Evolutionary conservation across 2,329 filamentous ascomycete genomes (phyloP).

Genomic region (Cordyceps fumosorosea): DNA sequence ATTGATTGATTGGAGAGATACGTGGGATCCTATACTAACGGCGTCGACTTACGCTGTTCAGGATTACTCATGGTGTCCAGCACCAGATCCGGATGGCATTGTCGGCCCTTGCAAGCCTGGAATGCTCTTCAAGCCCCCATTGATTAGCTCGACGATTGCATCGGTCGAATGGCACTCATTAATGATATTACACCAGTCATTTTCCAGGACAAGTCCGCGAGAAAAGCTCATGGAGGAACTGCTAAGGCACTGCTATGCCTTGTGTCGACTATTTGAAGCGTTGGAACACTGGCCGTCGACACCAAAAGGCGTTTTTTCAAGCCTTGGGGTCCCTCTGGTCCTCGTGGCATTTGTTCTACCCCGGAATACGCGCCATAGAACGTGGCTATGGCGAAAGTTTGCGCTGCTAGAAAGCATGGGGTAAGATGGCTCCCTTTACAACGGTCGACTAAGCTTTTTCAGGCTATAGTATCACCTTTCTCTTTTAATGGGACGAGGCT

Average conservation of each 20-base stretch:
- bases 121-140: slow-evolving; percentile 60
- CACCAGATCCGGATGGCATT: slow-evolving; percentile 56
- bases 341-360: slow-evolving; percentile 77
- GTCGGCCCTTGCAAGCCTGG: slow-evolving; percentile 67
- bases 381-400: slow-evolving; percentile 76
- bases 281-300: slow-evolving; percentile 65
- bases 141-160: slow-evolving; percentile 70
- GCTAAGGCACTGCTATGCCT: slow-evolving; percentile 55
- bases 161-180: slow-evolving; percentile 73
- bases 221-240: slow-evolving; percentile 48
- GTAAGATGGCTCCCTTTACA: slow-evolving; percentile 38
- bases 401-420: slow-evolving; percentile 71
- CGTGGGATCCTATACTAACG: slow-evolving; percentile 55
- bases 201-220: slow-evolving; percentile 53
- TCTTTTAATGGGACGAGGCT: neutral
- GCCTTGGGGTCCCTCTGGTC: slow-evolving; percentile 68
- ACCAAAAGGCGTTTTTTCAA: slow-evolving; percentile 63
- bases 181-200: slow-evolving; percentile 72
- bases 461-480: too few relatives aligned
- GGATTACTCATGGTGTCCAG: slow-evolving; percentile 50
- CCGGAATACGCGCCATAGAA: slow-evolving; percentile 61
- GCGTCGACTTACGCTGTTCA: slow-evolving; percentile 57
- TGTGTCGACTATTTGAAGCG: slow-evolving; percentile 73
- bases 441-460: neutral
- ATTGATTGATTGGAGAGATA: slow-evolving; percentile 44